phyloP scores from a whole-genome alignment of 164 flowering plant genomes.

The Amborella trichopoda region DNA sequence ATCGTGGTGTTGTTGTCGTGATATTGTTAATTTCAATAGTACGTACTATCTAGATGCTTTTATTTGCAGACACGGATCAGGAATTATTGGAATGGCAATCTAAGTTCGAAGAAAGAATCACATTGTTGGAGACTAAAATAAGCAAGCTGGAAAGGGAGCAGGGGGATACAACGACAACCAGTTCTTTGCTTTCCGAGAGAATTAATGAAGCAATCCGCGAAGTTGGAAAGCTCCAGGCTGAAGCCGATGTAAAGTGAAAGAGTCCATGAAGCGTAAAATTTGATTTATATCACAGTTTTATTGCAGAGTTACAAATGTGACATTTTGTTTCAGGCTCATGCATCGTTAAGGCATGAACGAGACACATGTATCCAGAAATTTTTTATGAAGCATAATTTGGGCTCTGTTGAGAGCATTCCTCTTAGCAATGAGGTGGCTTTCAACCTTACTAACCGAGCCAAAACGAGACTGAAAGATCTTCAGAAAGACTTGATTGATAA shows the following conservation, averaged over 20 bases:
- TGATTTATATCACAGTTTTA: no score
- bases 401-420: conserved; percentile 42
- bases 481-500: conserved; percentile 62
- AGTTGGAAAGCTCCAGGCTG: conserved; percentile 70
- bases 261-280: no score
- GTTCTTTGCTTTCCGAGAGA: conserved; percentile 16
- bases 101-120: conserved; percentile 69
- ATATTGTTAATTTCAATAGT: no score
- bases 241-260: conserved; percentile 63
- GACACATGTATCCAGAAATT: conserved; percentile 50
- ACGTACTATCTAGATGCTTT: background rate
- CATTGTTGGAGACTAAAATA: conserved; percentile 38
- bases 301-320: background rate
- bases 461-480: conserved; percentile 43
- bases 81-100: conserved; percentile 83
- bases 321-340: conserved; percentile 39
- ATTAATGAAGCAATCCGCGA: conserved; percentile 33
- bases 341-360: conserved; percentile 47
- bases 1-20: no score
- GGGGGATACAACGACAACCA: conserved; percentile 38
- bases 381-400: conserved; percentile 59
- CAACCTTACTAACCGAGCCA: conserved; percentile 47
- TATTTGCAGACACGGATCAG: conserved; percentile 95
- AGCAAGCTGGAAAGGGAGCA: conserved; percentile 57
- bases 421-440: conserved; percentile 52